These are phyloP conservation scores for Cyberlindnera maritima DNA, from an alignment of 805 yeast species.

Conservation along the genomic window DNA sequence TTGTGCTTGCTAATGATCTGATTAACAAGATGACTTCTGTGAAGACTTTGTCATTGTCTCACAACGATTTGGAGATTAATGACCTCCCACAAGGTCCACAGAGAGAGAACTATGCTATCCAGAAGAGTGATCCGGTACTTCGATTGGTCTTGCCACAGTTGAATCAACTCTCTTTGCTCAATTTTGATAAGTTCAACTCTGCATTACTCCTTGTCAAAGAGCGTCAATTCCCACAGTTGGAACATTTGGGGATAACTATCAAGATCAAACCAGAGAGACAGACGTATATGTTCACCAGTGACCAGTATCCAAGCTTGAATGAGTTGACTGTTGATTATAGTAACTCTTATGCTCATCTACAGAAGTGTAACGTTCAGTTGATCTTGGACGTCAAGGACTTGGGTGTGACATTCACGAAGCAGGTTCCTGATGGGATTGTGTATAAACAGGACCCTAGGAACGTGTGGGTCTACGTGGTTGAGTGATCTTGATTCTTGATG, in stretches of 20 bases:
- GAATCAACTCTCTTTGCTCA: slow-evolving; percentile 4
- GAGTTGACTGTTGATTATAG: slow-evolving; percentile 13
- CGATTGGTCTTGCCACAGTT: slow-evolving; percentile 4
- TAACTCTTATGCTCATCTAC: slow-evolving; percentile 22
- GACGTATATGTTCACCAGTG: slow-evolving; percentile 3
- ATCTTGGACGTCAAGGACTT: slow-evolving; percentile 11
- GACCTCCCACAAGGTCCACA: slow-evolving; percentile 9
- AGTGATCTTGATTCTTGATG: too few relatives aligned
- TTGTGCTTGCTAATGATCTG: slow-evolving; percentile 7
- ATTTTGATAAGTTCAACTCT: slow-evolving; percentile 17
- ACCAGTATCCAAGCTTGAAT: slow-evolving; percentile 15
- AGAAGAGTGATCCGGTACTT: slow-evolving; percentile 1
- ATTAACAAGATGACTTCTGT: slow-evolving; percentile 5
- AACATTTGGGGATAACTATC: slow-evolving; percentile 1
- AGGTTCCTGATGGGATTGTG: slow-evolving; percentile 13
- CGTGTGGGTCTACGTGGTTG: slow-evolving; percentile 13
- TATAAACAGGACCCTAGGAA: slow-evolving; percentile 7
- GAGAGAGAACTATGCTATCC: slow-evolving; percentile 2
- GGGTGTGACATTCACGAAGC: slow-evolving; percentile 12
- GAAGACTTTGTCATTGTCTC: slow-evolving; percentile 1
- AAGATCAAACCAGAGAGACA: slow-evolving; percentile 11
- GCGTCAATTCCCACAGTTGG: slow-evolving; percentile 10
- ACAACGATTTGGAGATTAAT: slow-evolving; percentile 13
- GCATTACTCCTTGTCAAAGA: background rate
- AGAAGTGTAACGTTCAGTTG: slow-evolving; percentile 18